Evolutionary conservation across 129 eudicot species (phyloP).

Genomic region (Chrysanthemum lavandulifolium): DNA sequence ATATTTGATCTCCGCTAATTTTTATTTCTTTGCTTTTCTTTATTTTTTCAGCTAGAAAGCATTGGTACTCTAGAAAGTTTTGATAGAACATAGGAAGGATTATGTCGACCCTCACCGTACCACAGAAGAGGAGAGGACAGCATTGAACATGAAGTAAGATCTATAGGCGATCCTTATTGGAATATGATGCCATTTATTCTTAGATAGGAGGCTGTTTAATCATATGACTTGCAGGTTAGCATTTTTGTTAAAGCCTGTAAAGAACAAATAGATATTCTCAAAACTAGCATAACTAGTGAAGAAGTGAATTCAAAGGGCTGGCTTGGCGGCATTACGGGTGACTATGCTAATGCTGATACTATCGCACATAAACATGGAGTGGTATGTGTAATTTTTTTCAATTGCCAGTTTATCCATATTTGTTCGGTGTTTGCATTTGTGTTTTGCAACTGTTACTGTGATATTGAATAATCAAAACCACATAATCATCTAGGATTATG

Average conservation of each 20-base stretch:
- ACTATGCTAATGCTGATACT: conserved; percentile 70
- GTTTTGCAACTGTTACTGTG: not conserved
- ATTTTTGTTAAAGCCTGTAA: conserved; percentile 82
- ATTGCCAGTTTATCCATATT: not conserved
- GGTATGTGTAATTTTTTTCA: conserved; percentile 44
- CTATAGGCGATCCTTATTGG: not conserved
- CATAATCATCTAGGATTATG: conserved; percentile 1
- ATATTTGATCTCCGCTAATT: not conserved
- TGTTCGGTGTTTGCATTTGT: not conserved
- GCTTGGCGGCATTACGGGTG: conserved; percentile 77
- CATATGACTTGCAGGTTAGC: conserved; percentile 57
- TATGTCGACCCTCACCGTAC: conserved; percentile 92
- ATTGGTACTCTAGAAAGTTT: conserved; percentile 72
- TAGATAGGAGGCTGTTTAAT: not conserved
- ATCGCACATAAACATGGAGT: conserved; percentile 96
- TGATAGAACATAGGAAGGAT: conserved; percentile 87
- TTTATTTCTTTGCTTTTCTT: conserved; percentile 2
- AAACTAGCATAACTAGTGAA: conserved; percentile 66
- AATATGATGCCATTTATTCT: not conserved
- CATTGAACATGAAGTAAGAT: conserved; percentile 95
- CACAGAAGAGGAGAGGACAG: conserved; percentile 89
- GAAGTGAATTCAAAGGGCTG: conserved; percentile 82
- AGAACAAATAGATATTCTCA: conserved; percentile 83
- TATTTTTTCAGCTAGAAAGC: conserved; percentile 69
- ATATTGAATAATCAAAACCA: not conserved